phyloP scores from a whole-genome alignment of 1,284 basidiomycete genomes.

The Anthracocystis panici-leucophaei region DNA sequence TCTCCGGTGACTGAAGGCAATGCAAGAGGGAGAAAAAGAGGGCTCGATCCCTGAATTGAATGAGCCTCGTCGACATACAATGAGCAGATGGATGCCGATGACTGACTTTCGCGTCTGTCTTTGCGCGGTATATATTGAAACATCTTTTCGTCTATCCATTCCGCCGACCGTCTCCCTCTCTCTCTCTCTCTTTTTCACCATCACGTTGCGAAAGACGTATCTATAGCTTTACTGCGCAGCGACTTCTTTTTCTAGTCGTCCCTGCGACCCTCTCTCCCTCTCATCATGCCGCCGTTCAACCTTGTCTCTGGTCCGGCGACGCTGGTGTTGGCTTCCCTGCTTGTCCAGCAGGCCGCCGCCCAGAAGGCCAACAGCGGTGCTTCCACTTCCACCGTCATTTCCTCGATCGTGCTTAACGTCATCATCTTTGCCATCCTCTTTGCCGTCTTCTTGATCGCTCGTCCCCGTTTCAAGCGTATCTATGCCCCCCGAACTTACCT shows the following conservation, averaged over 20 bases:
- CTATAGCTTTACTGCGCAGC: conserved; percentile 1
- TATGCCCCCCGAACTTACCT: conserved; percentile 70
- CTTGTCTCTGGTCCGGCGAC: conserved; percentile 38
- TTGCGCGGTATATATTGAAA: no score
- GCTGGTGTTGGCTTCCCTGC: conserved; percentile 33
- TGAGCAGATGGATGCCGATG: no score
- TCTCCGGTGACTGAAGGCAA: background rate
- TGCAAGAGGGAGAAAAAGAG: no score
- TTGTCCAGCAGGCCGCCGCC: conserved; percentile 36
- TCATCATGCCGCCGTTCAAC: conserved; percentile 46
- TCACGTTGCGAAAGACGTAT: background rate
- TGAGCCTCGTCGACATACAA: no score
- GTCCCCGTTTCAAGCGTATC: conserved; percentile 69
- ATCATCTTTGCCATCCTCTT: conserved; percentile 66
- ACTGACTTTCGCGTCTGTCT: no score
- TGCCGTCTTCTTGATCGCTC: conserved; percentile 68
- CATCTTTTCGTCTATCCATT: no score
- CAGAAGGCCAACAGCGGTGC: conserved; percentile 30
- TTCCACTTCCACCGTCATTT: conserved; percentile 66
- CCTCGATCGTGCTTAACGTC: conserved; percentile 66
- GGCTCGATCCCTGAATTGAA: no score
- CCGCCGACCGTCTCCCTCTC: background rate
- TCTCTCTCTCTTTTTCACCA: background rate
- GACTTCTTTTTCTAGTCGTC: conserved; percentile 17
- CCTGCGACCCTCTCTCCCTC: conserved; percentile 8